Conservation (phyloP, 495 filamentous ascomycete genomes). For the Tuber aestivum region DNA sequence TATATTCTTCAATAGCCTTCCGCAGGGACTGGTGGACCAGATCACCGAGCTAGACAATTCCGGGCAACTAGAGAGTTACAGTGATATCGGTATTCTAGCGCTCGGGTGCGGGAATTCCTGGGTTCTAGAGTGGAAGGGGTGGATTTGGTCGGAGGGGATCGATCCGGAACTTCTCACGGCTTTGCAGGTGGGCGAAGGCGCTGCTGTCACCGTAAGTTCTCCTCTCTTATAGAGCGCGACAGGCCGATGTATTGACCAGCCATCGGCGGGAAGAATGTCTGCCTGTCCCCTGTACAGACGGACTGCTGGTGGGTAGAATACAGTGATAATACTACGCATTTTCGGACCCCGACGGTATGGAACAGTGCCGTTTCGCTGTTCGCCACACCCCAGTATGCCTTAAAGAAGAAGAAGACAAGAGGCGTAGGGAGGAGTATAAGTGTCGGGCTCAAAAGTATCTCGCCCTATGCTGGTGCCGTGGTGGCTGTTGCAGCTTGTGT, state of each 20-base stretch:
- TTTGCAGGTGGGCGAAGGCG: constrained; percentile 13
- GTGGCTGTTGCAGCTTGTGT: background rate
- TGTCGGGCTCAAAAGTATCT: background rate
- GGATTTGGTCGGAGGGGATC: constrained; percentile 29
- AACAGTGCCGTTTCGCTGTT: constrained; percentile 2
- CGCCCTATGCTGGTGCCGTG: constrained; percentile 8
- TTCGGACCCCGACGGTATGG: background rate
- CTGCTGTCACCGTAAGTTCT: constrained; percentile 18
- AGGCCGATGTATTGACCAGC: background rate
- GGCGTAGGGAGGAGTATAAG: background rate
- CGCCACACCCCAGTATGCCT: constrained; percentile 11
- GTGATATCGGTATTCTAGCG: constrained; percentile 20
- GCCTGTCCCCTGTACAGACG: constrained; percentile 13
- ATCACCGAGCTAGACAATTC: constrained; percentile 17
- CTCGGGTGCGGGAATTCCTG: constrained; percentile 24
- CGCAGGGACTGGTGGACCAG: constrained; percentile 18
- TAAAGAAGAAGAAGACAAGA: constrained; percentile 14
- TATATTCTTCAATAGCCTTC: constrained; percentile 25
- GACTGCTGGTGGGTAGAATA: constrained; percentile 28
- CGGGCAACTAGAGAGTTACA: constrained; percentile 15
- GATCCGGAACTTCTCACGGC: constrained; percentile 19
- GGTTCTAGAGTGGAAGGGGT: constrained; percentile 25
- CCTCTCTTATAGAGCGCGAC: background rate
- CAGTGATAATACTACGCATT: constrained; percentile 8
- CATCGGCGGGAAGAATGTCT: constrained; percentile 18